phyloP scores from a whole-genome alignment of 805 yeast genomes.

The Wickerhamomyces silvicola region DNA sequence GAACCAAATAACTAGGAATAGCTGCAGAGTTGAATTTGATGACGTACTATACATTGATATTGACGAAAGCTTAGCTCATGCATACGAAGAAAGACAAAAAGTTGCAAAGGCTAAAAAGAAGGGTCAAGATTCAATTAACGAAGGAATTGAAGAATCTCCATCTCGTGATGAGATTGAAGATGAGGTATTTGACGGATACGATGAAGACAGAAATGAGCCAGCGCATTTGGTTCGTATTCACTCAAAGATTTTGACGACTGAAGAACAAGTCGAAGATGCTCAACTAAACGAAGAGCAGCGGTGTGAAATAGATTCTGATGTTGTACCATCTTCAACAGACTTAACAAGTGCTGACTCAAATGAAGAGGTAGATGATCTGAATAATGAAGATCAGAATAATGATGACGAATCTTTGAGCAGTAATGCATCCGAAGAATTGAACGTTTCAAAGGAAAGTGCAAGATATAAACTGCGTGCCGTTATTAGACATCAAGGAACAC shows the following conservation, averaged over 20 bases:
- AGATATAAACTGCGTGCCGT: constrained; percentile 62
- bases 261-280: constrained; percentile 7
- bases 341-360: constrained; percentile 15
- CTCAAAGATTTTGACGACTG: constrained; percentile 18
- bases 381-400: constrained; percentile 7
- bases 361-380: constrained; percentile 5
- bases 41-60: constrained; percentile 46
- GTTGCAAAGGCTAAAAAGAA: constrained; percentile 19
- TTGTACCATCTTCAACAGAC: constrained; percentile 2
- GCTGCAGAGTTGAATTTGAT: constrained; percentile 63
- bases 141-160: constrained; percentile 15
- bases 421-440: constrained; percentile 19
- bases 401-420: constrained; percentile 13
- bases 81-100: constrained; percentile 23
- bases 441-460: constrained; percentile 24
- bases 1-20: constrained; percentile 60
- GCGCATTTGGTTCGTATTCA: constrained; percentile 17
- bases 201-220: constrained; percentile 20
- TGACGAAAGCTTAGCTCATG: constrained; percentile 29
- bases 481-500: constrained; percentile 84
- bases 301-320: constrained; percentile 10
- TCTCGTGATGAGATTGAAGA: constrained; percentile 44
- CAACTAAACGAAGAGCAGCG: constrained; percentile 15
- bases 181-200: constrained; percentile 38
- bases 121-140: constrained; percentile 3